phyloP scores from a whole-genome alignment of 345 rosid genomes.

The Eucalyptus sp. region DNA sequence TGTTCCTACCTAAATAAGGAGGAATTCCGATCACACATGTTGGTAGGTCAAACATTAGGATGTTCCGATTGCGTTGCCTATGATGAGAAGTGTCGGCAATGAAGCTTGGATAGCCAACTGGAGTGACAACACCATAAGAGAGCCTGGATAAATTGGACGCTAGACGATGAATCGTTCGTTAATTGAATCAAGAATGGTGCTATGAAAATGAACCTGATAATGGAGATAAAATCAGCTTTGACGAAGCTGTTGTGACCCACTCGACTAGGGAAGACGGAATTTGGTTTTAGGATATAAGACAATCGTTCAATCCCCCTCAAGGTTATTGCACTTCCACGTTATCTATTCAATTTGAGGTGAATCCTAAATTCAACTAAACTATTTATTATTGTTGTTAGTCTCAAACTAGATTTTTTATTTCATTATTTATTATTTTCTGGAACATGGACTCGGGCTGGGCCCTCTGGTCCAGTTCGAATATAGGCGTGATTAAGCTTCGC shows the following conservation, averaged over 20 bases:
- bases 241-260: background rate
- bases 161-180: fast-evolving
- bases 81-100: too few relatives aligned
- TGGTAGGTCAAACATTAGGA: too few relatives aligned
- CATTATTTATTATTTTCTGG: background rate
- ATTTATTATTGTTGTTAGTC: background rate
- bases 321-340: background rate
- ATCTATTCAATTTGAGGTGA: background rate
- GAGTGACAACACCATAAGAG: too few relatives aligned
- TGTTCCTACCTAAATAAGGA: background rate
- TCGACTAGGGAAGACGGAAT: background rate
- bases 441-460: background rate
- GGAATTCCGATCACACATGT: too few relatives aligned
- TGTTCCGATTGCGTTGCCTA: too few relatives aligned
- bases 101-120: too few relatives aligned
- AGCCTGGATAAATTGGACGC: too few relatives aligned
- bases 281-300: background rate
- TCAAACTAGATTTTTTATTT: background rate
- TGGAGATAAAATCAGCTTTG: too few relatives aligned
- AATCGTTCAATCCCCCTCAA: background rate
- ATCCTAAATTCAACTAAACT: background rate
- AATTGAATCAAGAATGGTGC: too few relatives aligned
- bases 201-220: too few relatives aligned
- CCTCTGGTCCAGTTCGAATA: background rate
- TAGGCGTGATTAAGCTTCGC: background rate